Base-by-base conservation (phyloP, 495 filamentous ascomycete species). In the Aspergillus olivimuriae region DNA sequence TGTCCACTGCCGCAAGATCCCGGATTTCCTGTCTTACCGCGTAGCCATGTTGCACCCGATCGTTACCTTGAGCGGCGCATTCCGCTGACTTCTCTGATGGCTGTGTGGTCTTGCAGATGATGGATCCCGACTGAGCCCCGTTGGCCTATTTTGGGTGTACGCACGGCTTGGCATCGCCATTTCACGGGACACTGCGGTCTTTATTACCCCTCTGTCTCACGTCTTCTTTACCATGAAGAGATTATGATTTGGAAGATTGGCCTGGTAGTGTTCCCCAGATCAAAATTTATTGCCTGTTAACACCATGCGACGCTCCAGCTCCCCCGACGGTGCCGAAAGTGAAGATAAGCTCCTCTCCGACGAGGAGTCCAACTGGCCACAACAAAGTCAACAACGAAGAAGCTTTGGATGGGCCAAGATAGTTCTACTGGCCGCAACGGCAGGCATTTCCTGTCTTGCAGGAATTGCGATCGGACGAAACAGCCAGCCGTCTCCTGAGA, bases 361-460 rank as follows among this genome's bases (percentile, higher is more conserved):
- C 18, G 35, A 38, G n/a, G 35, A 38, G 35, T 17, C 35, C n/a
- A 16, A 20, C 17, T 38, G 35, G 35, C n/a, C 12, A 38, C 39
- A 42, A 19, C 21, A 41, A 9, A 24, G 24, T 24, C 28, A 41
- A 28, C 39, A n/a, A 22, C 39, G 24, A 24, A 16, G 23, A 6
- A 30, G 9, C 7, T 34, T 33, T 10, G n/a, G 16, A 10, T 46
- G 50, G 39, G 42, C 38, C 39, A 46, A 20, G 6, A 10, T 47
- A 0, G 11, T 28, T 2, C 10, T 44, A 3, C 4, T 50, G n/a
- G 10, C 41, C 23, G 4, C 43, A 0, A 18, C 44, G 1, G 39
- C 43, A 2, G 18, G 20, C 0, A 6, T 54, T 2, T 47, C 47
- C 1, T 43, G 39, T 10, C 11, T 28, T 5, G 24, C 24, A 5